These are phyloP conservation scores for Globisporangium parvum DNA, from an alignment of 352 stramenopile species.

Conservation along the genomic window DNA sequence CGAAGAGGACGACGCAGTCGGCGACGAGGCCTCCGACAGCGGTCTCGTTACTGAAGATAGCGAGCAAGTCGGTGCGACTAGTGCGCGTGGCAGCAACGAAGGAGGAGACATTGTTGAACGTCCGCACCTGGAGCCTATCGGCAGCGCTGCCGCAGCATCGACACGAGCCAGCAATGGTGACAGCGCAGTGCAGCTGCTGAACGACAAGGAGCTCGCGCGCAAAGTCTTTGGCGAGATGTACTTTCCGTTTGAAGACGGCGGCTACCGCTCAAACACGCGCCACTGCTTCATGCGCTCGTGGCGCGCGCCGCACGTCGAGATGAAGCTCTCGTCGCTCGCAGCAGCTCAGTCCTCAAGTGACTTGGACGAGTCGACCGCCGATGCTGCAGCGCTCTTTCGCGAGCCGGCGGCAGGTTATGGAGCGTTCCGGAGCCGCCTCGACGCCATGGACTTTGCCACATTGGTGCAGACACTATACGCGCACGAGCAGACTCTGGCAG, in stretches of 20 bases:
- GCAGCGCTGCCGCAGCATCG: not conserved
- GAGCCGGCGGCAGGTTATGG: not conserved
- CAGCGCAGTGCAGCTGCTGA: constrained; percentile 20
- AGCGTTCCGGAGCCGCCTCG: not conserved
- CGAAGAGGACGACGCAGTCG: constrained; percentile 53
- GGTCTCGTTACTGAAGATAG: no score
- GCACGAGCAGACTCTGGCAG: constrained; percentile 7
- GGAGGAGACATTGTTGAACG: no score
- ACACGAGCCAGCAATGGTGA: not conserved
- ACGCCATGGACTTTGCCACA: constrained; percentile 5
- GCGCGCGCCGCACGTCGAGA: constrained; percentile 23
- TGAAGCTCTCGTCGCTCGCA: constrained; percentile 10
- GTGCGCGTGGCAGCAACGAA: no score
- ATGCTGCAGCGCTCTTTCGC: not conserved
- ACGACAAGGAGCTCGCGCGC: constrained; percentile 77
- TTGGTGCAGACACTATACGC: constrained; percentile 6
- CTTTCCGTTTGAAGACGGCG: constrained; percentile 79
- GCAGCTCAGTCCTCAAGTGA: not conserved
- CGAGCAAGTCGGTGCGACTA: not conserved
- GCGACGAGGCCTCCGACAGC: not conserved
- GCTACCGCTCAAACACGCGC: constrained; percentile 50
- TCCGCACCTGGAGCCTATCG: no score
- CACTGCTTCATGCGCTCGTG: constrained; percentile 27
- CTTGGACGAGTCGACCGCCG: not conserved
- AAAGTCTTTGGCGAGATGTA: constrained; percentile 87